These are phyloP conservation scores for Ascochyta rabiei DNA, from an alignment of 2,329 filamentous ascomycete genomes.

Conservation along the genomic window DNA sequence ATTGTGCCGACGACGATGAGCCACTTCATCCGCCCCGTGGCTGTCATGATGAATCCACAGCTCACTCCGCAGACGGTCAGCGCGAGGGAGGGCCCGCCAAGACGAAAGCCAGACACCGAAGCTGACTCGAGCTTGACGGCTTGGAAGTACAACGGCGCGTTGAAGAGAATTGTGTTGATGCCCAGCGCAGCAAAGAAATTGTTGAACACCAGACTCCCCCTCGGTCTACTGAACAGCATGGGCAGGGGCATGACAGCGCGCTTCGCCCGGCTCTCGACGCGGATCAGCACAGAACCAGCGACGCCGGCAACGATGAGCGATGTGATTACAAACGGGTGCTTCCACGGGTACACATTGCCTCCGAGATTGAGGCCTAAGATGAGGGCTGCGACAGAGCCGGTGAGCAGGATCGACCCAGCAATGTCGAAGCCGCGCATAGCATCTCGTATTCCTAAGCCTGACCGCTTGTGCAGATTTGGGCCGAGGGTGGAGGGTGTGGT, in stretches of 20 bases:
- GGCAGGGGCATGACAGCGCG: slow-evolving; percentile 58
- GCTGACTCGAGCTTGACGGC: slow-evolving; percentile 61
- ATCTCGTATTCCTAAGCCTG: slow-evolving; percentile 50
- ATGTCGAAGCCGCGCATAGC: slow-evolving; percentile 58
- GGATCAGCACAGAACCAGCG: slow-evolving; percentile 49
- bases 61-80: slow-evolving; percentile 51
- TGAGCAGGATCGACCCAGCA: slow-evolving; percentile 56
- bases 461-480: slow-evolving; percentile 50
- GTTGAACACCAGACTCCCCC: slow-evolving; percentile 57
- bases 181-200: slow-evolving; percentile 59
- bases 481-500: slow-evolving; percentile 55
- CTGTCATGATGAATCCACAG: slow-evolving; percentile 53
- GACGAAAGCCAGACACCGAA: slow-evolving; percentile 73
- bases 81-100: slow-evolving; percentile 67
- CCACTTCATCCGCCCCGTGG: slow-evolving; percentile 51
- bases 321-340: slow-evolving; percentile 56
- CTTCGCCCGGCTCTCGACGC: slow-evolving; percentile 46
- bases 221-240: slow-evolving; percentile 54
- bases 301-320: slow-evolving; percentile 53
- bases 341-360: slow-evolving; percentile 59
- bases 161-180: slow-evolving; percentile 67
- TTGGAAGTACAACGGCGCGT: slow-evolving; percentile 71
- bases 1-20: slow-evolving; percentile 49
- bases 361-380: slow-evolving; percentile 60
- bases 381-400: slow-evolving; percentile 54